Evolutionary conservation across 768 basidiomycete genomes (phyloP).

Genomic region (Lactifluus subvellereus): DNA sequence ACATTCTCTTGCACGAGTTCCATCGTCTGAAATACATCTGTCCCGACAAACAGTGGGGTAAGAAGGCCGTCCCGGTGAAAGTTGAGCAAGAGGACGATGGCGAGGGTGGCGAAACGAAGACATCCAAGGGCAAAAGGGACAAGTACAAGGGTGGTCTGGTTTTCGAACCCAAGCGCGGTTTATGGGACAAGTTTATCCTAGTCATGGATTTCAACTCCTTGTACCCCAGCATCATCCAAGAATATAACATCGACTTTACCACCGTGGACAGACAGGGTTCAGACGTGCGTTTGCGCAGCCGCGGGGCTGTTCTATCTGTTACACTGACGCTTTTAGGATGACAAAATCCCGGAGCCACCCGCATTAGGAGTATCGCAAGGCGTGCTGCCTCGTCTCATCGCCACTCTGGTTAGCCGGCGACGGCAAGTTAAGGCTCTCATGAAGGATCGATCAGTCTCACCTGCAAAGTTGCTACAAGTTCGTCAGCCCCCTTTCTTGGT

Average conservation of each 20-base stretch:
- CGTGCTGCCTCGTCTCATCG: constrained; percentile 94
- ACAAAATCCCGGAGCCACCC: constrained; percentile 88
- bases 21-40: constrained; percentile 93
- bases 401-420: constrained; percentile 88
- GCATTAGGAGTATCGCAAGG: constrained; percentile 65
- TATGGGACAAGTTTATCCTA: constrained; percentile 95
- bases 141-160: constrained; percentile 99
- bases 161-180: constrained; percentile 89
- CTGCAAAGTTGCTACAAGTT: constrained; percentile 80
- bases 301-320: neutral
- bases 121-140: constrained; percentile 68
- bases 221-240: constrained; percentile 98
- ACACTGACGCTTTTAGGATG: constrained; percentile 50
- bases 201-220: constrained; percentile 99
- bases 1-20: constrained; percentile 97
- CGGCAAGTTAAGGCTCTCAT: constrained; percentile 88
- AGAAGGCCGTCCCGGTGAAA: constrained; percentile 56
- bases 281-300: constrained; percentile 36
- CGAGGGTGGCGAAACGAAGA: constrained; percentile 38
- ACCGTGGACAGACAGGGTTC: constrained; percentile 73
- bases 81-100: constrained; percentile 49
- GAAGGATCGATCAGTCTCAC: constrained; percentile 76
- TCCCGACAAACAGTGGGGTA: constrained; percentile 88
- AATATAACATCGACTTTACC: constrained; percentile 99
- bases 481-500: constrained; percentile 10